A percentile compares a stretch with the other conserved stretches of the same genome.
Conservation (phyloP, 257 asterid genomes). For the Solanum gandarillasii region DNA sequence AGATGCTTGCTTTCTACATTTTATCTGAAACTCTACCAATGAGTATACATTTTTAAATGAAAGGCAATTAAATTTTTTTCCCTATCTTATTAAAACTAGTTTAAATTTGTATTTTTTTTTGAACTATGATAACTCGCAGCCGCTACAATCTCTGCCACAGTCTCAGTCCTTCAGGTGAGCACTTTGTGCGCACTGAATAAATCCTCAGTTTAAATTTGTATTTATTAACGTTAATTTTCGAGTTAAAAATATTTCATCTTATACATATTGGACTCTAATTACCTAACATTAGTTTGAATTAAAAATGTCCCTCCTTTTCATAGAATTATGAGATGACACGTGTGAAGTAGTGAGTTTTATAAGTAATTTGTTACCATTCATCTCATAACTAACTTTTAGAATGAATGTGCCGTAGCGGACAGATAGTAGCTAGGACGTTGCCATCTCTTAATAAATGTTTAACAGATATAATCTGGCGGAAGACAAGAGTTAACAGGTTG, state of each 20-base stretch:
- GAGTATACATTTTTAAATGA: not conserved
- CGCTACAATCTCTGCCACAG: too few species aligned
- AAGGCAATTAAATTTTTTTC: not conserved
- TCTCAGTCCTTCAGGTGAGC: too few species aligned
- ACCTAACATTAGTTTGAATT: not conserved
- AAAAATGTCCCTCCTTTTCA: not conserved
- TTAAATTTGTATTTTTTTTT: not conserved
- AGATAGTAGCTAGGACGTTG: not conserved
- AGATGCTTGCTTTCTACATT: not conserved
- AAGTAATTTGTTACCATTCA: not conserved
- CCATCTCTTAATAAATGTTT: not conserved
- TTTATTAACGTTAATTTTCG: not conserved
- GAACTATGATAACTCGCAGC: too few species aligned
- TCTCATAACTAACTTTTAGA: not conserved
- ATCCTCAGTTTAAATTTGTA: not conserved
- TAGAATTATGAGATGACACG: not conserved
- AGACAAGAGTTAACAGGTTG: not conserved
- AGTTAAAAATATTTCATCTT: not conserved
- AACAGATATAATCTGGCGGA: not conserved
- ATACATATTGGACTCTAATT: not conserved
- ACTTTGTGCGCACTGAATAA: too few species aligned
- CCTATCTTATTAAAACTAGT: not conserved
- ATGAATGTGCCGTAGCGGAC: not conserved
- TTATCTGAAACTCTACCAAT: not conserved
- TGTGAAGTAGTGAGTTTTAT: not conserved